phyloP scores from a whole-genome alignment of 129 eudicot species.

The Flaveria bidentis region DNA sequence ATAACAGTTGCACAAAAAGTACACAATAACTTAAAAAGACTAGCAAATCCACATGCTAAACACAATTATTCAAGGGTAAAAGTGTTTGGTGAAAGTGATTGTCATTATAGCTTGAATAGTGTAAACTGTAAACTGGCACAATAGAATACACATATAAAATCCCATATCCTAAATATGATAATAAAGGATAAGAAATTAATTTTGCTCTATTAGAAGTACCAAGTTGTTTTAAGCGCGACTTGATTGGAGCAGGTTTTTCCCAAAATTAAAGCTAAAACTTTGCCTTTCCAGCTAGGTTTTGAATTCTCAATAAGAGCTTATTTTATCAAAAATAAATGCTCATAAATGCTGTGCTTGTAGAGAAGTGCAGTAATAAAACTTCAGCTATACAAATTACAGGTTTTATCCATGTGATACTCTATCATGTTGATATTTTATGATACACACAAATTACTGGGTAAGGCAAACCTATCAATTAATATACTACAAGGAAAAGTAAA shows the following conservation, averaged over 20 bases:
- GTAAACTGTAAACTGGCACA: not conserved
- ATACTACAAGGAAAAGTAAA: not conserved
- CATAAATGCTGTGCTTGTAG: not conserved
- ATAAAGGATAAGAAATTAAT: not conserved
- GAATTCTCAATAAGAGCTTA: not conserved
- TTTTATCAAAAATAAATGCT: not conserved
- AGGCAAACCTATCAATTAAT: not conserved
- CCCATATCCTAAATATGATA: not conserved
- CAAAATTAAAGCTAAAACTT: slow-evolving; percentile 2
- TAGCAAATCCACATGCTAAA: not conserved
- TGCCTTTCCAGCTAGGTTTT: not conserved
- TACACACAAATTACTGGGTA: not conserved
- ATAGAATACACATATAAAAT: not conserved
- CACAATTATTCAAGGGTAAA: not conserved
- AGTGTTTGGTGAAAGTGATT: not conserved
- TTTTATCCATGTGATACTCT: not conserved
- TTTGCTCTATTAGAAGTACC: not conserved
- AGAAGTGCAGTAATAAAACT: not conserved
- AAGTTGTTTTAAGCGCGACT: not conserved
- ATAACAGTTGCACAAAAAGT: slow-evolving; percentile 24
- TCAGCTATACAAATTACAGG: not conserved
- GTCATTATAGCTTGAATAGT: not conserved
- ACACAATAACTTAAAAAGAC: slow-evolving; percentile 5
- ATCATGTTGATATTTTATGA: not conserved
- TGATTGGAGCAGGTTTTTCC: not conserved